Evolutionary conservation across 441 rosid species (phyloP).

Genomic region (Adansonia rubrostipa): DNA sequence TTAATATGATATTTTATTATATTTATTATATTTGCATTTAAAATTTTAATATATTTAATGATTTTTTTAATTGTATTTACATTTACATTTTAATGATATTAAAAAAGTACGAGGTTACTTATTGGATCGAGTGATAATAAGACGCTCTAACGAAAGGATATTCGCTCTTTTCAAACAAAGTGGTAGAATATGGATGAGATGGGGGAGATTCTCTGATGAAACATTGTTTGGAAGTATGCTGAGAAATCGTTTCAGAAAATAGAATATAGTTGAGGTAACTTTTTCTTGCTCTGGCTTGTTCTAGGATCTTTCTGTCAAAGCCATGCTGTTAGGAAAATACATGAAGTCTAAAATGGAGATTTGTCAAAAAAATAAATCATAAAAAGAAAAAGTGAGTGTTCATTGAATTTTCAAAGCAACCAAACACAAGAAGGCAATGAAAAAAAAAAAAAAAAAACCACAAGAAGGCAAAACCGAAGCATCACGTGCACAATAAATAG

Average conservation of each 20-base stretch:
- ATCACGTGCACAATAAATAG: conserved; percentile 1
- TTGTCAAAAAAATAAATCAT: background rate
- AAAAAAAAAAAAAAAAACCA: background rate
- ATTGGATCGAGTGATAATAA: too few species aligned
- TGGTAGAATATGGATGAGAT: background rate
- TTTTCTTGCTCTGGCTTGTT: background rate
- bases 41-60: too few species aligned
- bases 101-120: too few species aligned
- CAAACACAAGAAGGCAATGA: too few species aligned
- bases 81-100: too few species aligned
- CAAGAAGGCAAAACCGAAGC: background rate
- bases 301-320: background rate
- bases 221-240: background rate
- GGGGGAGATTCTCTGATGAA: background rate
- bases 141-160: too few species aligned
- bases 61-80: too few species aligned
- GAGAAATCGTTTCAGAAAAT: background rate
- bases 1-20: too few species aligned
- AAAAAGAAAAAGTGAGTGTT: too few species aligned
- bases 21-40: too few species aligned
- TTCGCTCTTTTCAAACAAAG: background rate
- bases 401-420: background rate
- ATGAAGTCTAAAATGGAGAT: background rate
- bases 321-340: background rate
- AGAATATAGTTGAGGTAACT: background rate